Evolutionary conservation across 352 stramenopile genomes (phyloP), one percentile per base, ranked within the genome.

Genomic region (Peronosclerospora sorghi): DNA sequence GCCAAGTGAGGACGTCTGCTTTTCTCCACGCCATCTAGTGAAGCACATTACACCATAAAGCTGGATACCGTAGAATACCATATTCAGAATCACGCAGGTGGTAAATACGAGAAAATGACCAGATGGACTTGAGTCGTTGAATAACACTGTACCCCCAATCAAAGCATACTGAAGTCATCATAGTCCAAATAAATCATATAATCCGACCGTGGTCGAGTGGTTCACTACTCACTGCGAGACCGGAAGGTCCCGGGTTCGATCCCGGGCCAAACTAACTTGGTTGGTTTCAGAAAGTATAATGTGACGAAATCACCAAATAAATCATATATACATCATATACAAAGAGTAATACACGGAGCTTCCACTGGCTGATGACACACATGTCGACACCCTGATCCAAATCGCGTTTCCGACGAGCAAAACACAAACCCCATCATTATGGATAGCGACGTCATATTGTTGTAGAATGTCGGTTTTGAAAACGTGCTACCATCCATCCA

Each of bases 101-200:
- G 79, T 46, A 38, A 86, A 65, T 28, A 87, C 48, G 17, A 71
- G 60, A 12, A 83, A 51, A 9, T 68, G 66, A 0, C 63, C 64
- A 17, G 68, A 77, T 17, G 65, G 62, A 10, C 69, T 68, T 17
- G 84, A 51, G 29, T 81, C 65, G 49, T 84, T 65, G 48, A 79
- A 77, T 17, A 88, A 59, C 20, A 88, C 76, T 0, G 64, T 80
- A 1, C 71, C 63, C n/a, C 80, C 80, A 92, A 58, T 92, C 77
- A 59, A 90, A 87, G 48, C 74, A 86, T 18, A 90, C 73, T 0
- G 77, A 82, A 9, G 73, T 86, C 68, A 92, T 84, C 73, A 92
- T 87, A 17, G 70, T 88, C 77, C 80, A 92, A 14, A 71, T 73
- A 37, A 80, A 87, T 41, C 71, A 85, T 14, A 59, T 56, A 43